phyloP scores from a whole-genome alignment of 169 alveolate species.

The Pseudocohnilembus persalinus region DNA sequence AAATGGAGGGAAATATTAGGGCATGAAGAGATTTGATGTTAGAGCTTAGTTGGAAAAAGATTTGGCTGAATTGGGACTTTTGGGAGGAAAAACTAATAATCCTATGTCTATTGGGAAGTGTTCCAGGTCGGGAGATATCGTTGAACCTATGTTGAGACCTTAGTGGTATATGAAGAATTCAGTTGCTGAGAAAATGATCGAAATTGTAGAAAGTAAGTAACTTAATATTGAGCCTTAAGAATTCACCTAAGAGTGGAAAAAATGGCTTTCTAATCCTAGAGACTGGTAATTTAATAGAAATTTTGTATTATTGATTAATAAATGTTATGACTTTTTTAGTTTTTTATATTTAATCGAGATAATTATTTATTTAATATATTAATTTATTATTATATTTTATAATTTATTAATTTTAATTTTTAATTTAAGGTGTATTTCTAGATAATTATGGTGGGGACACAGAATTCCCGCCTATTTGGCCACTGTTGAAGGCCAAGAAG shows the following conservation, averaged over 20 bases:
- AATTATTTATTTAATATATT: too few relatives aligned
- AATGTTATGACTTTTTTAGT: too few relatives aligned
- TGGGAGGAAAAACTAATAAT: constrained; percentile 85
- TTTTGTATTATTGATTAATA: too few relatives aligned
- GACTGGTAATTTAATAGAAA: too few relatives aligned
- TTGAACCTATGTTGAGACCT: constrained; percentile 98
- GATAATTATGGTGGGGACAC: constrained; percentile 99
- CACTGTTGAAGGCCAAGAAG: constrained; percentile 64
- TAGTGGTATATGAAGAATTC: constrained; percentile 99
- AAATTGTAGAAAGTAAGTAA: constrained; percentile 92
- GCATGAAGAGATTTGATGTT: constrained; percentile 96
- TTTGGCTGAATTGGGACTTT: constrained; percentile 88
- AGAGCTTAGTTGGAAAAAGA: constrained; percentile 92
- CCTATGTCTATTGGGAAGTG: constrained; percentile 97
- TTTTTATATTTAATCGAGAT: too few relatives aligned
- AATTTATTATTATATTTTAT: too few relatives aligned
- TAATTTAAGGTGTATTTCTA: constrained; percentile 98
- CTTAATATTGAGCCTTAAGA: constrained; percentile 93
- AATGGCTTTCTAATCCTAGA: constrained; percentile 97
- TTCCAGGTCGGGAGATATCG: constrained; percentile 97
- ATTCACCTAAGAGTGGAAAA: constrained; percentile 95
- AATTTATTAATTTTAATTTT: too few relatives aligned
- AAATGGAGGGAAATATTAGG: constrained; percentile 95
- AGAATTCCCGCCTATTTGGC: constrained; percentile 98
- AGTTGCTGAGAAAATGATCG: constrained; percentile 91